Conservation (phyloP, 225 moss, liverwort and hornwort genomes). For the Rhytidiadelphus loreus region DNA sequence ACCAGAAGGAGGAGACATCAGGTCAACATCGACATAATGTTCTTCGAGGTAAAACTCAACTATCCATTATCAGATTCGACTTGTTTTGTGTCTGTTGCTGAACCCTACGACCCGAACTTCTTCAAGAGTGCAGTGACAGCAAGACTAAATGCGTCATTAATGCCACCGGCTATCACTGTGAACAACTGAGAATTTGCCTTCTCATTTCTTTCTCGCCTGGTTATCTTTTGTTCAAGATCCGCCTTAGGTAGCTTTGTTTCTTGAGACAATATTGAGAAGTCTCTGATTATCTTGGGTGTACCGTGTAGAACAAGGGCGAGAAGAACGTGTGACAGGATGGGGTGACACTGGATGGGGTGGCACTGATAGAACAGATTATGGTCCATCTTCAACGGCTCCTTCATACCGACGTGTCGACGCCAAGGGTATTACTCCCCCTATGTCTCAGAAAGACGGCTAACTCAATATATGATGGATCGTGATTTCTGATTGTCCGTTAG, state of each 20-base stretch:
- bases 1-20: constrained; percentile 12
- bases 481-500: neutral
- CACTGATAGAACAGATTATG: constrained; percentile 7
- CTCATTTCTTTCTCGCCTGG: neutral
- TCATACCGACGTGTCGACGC: constrained; percentile 4
- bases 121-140: neutral
- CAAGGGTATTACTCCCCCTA: neutral
- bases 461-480: neutral
- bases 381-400: neutral
- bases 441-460: neutral
- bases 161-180: neutral
- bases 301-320: constrained; percentile 17
- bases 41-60: constrained; percentile 6
- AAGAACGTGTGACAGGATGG: constrained; percentile 18
- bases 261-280: neutral
- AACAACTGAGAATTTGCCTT: neutral
- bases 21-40: constrained; percentile 10
- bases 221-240: neutral
- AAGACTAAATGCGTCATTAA: neutral
- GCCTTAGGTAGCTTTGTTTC: neutral
- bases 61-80: neutral
- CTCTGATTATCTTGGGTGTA: neutral
- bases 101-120: neutral
- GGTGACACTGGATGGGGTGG: constrained; percentile 11
- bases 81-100: neutral